Conservation (phyloP, 345 rosid species). For the Melastoma malabathricum region DNA sequence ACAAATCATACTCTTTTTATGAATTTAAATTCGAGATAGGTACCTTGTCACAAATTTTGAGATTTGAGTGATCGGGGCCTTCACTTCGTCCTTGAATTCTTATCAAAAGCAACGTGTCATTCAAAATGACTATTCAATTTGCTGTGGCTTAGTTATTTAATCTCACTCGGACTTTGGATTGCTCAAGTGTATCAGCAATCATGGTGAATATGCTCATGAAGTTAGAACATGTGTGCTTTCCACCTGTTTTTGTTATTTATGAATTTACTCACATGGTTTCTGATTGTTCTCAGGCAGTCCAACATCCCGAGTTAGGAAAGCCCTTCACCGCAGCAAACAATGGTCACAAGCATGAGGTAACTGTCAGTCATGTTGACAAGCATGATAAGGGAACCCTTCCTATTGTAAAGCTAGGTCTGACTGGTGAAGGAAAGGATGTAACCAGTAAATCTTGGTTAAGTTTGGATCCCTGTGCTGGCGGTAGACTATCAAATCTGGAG, state of each 20-base stretch:
- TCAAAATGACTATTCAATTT: too few relatives aligned
- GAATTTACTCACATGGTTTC: background rate
- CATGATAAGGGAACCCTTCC: slow-evolving; percentile 12
- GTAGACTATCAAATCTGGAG: background rate
- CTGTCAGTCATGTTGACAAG: slow-evolving; percentile 2
- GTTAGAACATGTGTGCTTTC: background rate
- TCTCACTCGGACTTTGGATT: too few relatives aligned
- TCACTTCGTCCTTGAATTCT: too few relatives aligned
- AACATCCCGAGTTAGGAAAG: slow-evolving; percentile 15
- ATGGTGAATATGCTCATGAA: background rate
- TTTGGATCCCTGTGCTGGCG: slow-evolving; percentile 37
- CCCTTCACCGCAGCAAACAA: slow-evolving; percentile 15
- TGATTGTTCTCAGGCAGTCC: slow-evolving; percentile 22
- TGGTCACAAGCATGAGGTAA: slow-evolving; percentile 13
- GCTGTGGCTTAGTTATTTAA: too few relatives aligned
- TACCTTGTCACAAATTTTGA: slow-evolving; percentile 3
- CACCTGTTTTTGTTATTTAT: background rate
- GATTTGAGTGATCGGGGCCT: background rate
- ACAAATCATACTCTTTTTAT: background rate
- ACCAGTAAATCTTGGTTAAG: slow-evolving; percentile 59
- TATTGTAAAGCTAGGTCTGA: slow-evolving; percentile 21
- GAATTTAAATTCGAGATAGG: slow-evolving; percentile 2
- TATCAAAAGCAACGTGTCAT: too few relatives aligned
- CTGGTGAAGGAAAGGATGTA: slow-evolving; percentile 26
- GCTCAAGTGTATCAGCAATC: too few relatives aligned